Conservation (phyloP, 2,329 filamentous ascomycete species). For the Claviceps paspali region DNA sequence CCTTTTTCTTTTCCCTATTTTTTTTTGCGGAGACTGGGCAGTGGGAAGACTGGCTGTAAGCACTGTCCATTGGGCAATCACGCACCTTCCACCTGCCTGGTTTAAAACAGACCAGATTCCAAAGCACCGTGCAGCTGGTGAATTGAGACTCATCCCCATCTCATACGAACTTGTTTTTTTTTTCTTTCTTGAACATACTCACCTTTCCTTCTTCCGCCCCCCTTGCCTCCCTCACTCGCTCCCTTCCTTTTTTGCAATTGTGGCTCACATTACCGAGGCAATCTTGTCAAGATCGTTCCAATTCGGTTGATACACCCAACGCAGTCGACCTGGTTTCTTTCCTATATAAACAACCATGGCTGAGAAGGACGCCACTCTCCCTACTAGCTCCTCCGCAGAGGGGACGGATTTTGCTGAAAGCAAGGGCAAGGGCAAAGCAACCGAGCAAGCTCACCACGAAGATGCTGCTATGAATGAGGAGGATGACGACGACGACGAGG, state of each 20-base stretch:
- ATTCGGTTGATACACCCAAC: background rate
- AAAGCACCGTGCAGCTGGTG: conserved; percentile 5
- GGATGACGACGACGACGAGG: conserved; percentile 56
- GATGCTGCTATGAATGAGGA: conserved; percentile 58
- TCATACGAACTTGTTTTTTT: conserved; percentile 9
- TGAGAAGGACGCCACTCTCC: conserved; percentile 33
- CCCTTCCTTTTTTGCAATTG: conserved; percentile 3
- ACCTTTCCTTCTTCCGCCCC: too few relatives aligned
- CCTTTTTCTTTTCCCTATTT: too few relatives aligned
- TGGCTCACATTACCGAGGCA: background rate
- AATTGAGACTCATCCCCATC: conserved; percentile 13
- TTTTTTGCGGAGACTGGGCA: background rate
- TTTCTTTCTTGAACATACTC: conserved; percentile 4
- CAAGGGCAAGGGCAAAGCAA: conserved; percentile 83
- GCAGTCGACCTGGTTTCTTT: conserved; percentile 1
- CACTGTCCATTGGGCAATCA: conserved; percentile 1
- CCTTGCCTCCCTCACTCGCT: too few relatives aligned
- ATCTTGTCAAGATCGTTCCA: background rate
- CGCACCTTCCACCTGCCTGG: conserved; percentile 10
- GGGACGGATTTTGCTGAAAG: conserved; percentile 29
- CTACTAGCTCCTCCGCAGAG: conserved; percentile 27
- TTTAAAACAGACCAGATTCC: conserved; percentile 13
- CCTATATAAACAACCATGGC: conserved; percentile 26
- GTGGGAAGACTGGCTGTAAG: background rate
- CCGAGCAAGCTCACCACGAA: conserved; percentile 28